Evolutionary conservation across 1,284 basidiomycete species (phyloP), one percentile per base, ranked within the genome.

Genomic region (Sphagnurus paluster): DNA sequence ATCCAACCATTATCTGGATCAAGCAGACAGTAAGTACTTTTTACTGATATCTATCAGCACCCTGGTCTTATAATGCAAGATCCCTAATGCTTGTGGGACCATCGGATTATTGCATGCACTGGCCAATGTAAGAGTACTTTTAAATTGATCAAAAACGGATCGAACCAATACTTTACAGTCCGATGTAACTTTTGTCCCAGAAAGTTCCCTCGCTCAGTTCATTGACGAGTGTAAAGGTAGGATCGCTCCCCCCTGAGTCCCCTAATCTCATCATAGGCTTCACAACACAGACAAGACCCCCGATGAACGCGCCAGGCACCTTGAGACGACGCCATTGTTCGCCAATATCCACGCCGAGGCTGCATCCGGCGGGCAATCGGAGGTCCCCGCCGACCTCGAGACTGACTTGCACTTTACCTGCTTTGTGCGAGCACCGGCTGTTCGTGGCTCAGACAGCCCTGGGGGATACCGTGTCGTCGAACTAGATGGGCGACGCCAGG

Each of bases 81-180:
- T 94, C 49, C 66, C 75, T 1, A 94, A 94, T 60, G 92, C 93
- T 0, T 95, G 93, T 58, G 93, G 93, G 2, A 93, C 92, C 0
- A 93, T 95, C 57, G 93, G 85, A 0, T 71, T 96, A 6, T 71
- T 96, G 10, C 93, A 96, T 61, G 81, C 89, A 3, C 61, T 93
- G 37, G 77, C 77, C 14, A 93, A 93, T 57, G 84, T 87, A 51
- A 54, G 80, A 63, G 4, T 35, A 39, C 38, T 17, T 26, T 25
- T 11, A 19, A 26, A 7, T 39, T 41, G 21, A 16, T 14, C 5
- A 14, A 33, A 16, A 5, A 1, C 9, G 9, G 19, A 13, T 41
- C 14, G 8, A 29, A 26, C 9, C 38, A 29, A 17, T 1, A 20
- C 44, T 23, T 14, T 33, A 38, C 26, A 89, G 87, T 77, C 83